Base-by-base conservation (phyloP, 2,329 filamentous ascomycete species). In the Colletotrichum brevisporum region DNA sequence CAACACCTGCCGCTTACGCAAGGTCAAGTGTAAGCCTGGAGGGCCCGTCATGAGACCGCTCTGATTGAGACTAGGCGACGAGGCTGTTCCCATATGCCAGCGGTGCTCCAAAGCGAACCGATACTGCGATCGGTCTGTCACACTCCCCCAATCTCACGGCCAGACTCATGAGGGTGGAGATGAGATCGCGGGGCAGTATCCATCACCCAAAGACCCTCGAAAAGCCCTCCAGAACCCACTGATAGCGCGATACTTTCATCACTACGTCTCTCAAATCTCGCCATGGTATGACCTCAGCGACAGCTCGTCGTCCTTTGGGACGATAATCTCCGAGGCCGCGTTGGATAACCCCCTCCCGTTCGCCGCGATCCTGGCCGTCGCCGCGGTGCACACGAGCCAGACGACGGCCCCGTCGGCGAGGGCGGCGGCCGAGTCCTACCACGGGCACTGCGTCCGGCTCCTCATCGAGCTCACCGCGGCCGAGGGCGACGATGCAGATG, bases 251-350 rank as follows among this genome's bases (percentile, higher is more conserved):
- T 74, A 82, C 15, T 84, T 84, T 52, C 75, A 79, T 50, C 77
- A 80, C 62, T 85, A 85, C 71, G 78, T 80, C 9, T 67, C 71
- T 1, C 63, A 74, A 45, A 73, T 85, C 18, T 82, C 84, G 1
- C 73, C 75, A 2, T 86, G 84, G 84, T 86, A 85, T 71, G 83
- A 86, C 58, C 77, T 86, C 8, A 83, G 81, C 53, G 83, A 86
- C 63, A 64, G 74, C 1, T 59, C 72, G 2, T 75, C 72, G 0
- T 71, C 75, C 4, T 86, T 86, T 41, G 75, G 73, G 6, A 77
- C 73, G 4, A 48, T 73, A 0, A 78, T 85, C 0, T 79, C 83
- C 0, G 59, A 71, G 5, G 65, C 77, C 9, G 80, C 83, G 1
- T 73, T 84, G 10, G 75, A 80, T 2, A 81, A 79, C 43, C 74